Evolutionary conservation across 495 filamentous ascomycete species (phyloP), one percentile per base, ranked within the genome.

Genomic region (Astrocystis sublimbata): DNA sequence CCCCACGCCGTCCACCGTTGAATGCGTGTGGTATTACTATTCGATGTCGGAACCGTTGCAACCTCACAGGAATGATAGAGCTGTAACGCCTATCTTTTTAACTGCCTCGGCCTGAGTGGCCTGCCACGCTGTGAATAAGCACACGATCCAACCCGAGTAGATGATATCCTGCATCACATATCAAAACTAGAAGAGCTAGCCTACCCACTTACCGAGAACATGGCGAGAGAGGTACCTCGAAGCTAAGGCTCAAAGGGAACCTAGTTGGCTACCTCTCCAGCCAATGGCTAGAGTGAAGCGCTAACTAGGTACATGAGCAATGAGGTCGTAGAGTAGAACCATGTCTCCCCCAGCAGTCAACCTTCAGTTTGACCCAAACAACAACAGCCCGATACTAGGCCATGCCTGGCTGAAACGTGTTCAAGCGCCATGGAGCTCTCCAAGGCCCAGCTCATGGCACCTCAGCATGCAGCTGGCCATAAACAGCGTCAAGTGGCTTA

Each of bases 401-500:
- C 45, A 43, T 15, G 21, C 26, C n/a, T 30, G 19, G 30, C 13
- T 36, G 41, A 36, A 41, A 36, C 42, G 24, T 53, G 47, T 26
- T 53, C 12, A 38, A 26, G 31, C 58, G 36, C 58, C 28, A 53
- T 61, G 49, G n/a, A 38, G 28, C 19, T 13, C 1, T 38, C 56
- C n/a, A n/a, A 49, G n/a, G 56, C 28, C 31, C 42, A 47, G 56
- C 56, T 58, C 3, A 10, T 38, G 42, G 56, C 31, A 26, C 10
- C 8, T 36, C 17, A 12, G 15, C 40, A 61, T 61, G 58, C 58
- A 61, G 58, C 33, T n/a, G 47, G 58, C 53, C 58, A 30, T 35
- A 61, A 61, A 61, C 46, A 52, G 58, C 28, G n/a, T 41, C 6
- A 28, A 43, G 58, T 60, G 58, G 58, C 58, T 46, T 52, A 46